A percentile compares a stretch with the other conserved stretches of the same genome.
phyloP scores from a whole-genome alignment of 768 basidiomycete genomes.

The Boletus pseudopeckii region DNA sequence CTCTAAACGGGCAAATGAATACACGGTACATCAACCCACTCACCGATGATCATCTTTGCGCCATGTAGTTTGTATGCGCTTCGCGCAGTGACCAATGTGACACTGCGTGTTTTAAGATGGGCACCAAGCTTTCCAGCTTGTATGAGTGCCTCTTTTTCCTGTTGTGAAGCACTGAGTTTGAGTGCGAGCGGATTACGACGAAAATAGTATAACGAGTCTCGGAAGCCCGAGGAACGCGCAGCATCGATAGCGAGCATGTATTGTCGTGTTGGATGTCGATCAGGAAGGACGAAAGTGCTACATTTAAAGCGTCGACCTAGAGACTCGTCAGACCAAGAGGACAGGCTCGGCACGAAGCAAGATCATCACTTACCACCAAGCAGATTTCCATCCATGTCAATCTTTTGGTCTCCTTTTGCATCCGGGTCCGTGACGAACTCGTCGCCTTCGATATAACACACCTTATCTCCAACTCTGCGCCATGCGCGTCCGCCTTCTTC shows the following conservation, averaged over 20 bases:
- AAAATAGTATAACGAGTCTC: constrained; percentile 98
- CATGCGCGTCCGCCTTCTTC: constrained; percentile 59
- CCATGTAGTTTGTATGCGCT: constrained; percentile 96
- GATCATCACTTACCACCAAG: constrained; percentile 63
- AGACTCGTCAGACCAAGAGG: background rate
- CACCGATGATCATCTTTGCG: constrained; percentile 83
- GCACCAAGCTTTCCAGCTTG: constrained; percentile 82
- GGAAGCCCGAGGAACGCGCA: constrained; percentile 91
- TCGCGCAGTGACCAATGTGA: constrained; percentile 88
- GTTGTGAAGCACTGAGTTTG: constrained; percentile 85
- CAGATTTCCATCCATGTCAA: constrained; percentile 79
- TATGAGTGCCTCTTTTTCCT: constrained; percentile 92
- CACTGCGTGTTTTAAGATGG: constrained; percentile 85
- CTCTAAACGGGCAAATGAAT: background rate
- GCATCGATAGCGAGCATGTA: constrained; percentile 99
- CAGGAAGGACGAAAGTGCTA: constrained; percentile 81
- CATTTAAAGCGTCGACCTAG: constrained; percentile 87
- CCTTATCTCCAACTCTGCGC: constrained; percentile 67
- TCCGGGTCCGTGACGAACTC: constrained; percentile 85
- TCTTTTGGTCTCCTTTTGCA: constrained; percentile 86
- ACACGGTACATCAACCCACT: constrained; percentile 21
- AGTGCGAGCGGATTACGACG: constrained; percentile 85
- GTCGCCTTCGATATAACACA: constrained; percentile 81
- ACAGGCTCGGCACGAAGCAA: background rate
- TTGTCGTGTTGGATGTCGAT: constrained; percentile 74